A percentile compares a stretch with the other conserved stretches of the same genome.
These are phyloP conservation scores for Sporothrix phasma DNA, from an alignment of 2,329 filamentous ascomycete species.

Conservation along the genomic window DNA sequence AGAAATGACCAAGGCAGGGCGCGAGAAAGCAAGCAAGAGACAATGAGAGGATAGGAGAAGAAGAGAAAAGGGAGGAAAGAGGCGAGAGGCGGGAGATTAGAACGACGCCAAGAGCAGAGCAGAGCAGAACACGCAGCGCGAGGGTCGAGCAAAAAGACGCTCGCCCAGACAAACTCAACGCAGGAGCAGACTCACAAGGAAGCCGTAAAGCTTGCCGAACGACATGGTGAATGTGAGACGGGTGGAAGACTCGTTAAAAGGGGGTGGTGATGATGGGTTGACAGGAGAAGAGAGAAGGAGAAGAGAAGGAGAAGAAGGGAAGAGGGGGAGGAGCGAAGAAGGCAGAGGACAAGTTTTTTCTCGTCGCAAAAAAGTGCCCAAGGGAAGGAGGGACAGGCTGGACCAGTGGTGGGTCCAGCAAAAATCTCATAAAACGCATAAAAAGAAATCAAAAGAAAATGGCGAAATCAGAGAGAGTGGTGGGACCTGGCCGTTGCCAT, in stretches of 20 bases:
- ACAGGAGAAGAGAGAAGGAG: slow-evolving; percentile 20
- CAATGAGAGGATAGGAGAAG: too few relatives aligned
- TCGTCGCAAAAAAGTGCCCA: slow-evolving; percentile 16
- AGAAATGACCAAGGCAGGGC: not conserved
- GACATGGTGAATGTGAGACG: slow-evolving; percentile 56
- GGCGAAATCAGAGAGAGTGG: not conserved
- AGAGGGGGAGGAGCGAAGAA: not conserved
- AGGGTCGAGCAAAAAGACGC: slow-evolving; percentile 1
- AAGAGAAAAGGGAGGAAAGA: not conserved
- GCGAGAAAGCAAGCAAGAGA: not conserved
- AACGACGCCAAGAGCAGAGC: not conserved
- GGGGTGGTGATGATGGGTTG: slow-evolving; percentile 18
- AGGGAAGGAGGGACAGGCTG: slow-evolving; percentile 9
- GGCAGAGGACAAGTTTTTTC: slow-evolving; percentile 18
- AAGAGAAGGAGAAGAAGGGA: not conserved
- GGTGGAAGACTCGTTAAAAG: slow-evolving; percentile 18
- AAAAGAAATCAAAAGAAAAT: slow-evolving; percentile 8
- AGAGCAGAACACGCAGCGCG: slow-evolving; percentile 4
- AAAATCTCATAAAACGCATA: slow-evolving; percentile 5
- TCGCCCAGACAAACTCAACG: slow-evolving; percentile 7
- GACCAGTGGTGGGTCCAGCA: slow-evolving; percentile 14
- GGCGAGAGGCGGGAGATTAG: not conserved
- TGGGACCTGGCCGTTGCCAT: slow-evolving; percentile 2
- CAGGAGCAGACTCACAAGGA: slow-evolving; percentile 48
- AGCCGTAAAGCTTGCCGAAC: slow-evolving; percentile 96